Evolutionary conservation across 495 filamentous ascomycete species (phyloP), one percentile per base, ranked within the genome.

Genomic region (Recurvomyces mirabilis): DNA sequence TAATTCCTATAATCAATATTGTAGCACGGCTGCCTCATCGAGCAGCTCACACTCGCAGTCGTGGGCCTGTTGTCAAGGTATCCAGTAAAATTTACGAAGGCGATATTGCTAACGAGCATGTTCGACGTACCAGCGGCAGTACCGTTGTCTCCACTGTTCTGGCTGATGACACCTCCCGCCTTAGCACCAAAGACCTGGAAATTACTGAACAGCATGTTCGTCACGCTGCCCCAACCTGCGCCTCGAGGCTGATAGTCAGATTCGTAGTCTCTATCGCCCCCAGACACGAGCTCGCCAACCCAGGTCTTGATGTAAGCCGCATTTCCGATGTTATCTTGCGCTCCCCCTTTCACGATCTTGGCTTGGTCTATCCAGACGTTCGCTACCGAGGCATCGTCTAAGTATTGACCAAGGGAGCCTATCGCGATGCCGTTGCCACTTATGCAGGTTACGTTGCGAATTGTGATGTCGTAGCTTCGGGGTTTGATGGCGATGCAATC

Each of bases 401-500:
- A 65, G 42, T 75, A 77, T 47, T 77, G 72, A 21, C 72, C 72
- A 9, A 75, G 61, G 55, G 65, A 69, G 2, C 73, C 73, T 29
- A 78, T 73, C 12, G 73, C 71, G 26, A 75, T 68, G 21, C 74
- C 74, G 44, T 75, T 78, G 5, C 72, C 73, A 26, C 67, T 66
- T 47, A 61, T 62, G 55, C 73, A 75, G 7, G 68, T 72, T 4
- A 68, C 68, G 43, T 74, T 72, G n/a, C 61, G 62, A 36, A 68
- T 60, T 21, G 60, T 58, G 26, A 78, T 58, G 42, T 73, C 69
- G 54, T 73, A 73, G 7, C 67, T 70, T 11, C 70, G 65, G 7
- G 72, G 69, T 44, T 78, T 78, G 51, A 78, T 69, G 28, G 74
- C 73, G 24, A 76, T 63, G 54, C 70, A 75, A 52, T 75, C 71